phyloP scores from a whole-genome alignment of 1,284 basidiomycete genomes.

The Puccinia coronata region DNA sequence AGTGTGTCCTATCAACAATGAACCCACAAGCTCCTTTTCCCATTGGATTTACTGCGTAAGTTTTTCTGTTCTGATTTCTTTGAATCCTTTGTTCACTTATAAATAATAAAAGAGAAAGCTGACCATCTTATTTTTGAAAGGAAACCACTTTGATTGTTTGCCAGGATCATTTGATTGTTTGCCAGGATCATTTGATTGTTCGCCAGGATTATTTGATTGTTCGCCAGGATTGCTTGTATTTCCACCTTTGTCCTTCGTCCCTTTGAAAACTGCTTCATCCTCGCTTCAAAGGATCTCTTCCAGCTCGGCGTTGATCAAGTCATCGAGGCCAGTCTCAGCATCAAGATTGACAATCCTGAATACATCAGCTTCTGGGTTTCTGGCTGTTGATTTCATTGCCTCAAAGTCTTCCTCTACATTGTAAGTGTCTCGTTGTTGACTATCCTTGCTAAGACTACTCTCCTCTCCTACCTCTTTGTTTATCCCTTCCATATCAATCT shows the following conservation, averaged over 20 bases:
- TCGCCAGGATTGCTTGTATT: background rate
- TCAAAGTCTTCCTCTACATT: constrained; percentile 6
- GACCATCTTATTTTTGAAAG: constrained; percentile 6
- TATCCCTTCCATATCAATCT: no score
- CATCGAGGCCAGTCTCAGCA: background rate
- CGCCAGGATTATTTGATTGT: no score
- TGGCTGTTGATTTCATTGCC: background rate
- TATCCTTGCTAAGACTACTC: no score
- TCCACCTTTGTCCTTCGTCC: background rate
- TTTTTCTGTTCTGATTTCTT: no score
- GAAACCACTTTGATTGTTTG: background rate
- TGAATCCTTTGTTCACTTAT: no score
- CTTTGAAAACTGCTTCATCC: background rate
- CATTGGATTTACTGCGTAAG: no score
- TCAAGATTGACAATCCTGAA: background rate
- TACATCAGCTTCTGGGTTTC: background rate
- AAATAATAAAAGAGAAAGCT: no score
- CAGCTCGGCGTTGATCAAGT: background rate
- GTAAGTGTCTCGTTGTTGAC: background rate
- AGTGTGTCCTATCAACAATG: no score
- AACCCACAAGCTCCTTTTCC: background rate
- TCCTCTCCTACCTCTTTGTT: no score
- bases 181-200: no score
- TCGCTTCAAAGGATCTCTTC: no score
- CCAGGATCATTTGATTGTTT: no score